These are phyloP conservation scores for Tetrahymena malaccensis DNA, from an alignment of 73 alveolate genomes.

Conservation along the genomic window DNA sequence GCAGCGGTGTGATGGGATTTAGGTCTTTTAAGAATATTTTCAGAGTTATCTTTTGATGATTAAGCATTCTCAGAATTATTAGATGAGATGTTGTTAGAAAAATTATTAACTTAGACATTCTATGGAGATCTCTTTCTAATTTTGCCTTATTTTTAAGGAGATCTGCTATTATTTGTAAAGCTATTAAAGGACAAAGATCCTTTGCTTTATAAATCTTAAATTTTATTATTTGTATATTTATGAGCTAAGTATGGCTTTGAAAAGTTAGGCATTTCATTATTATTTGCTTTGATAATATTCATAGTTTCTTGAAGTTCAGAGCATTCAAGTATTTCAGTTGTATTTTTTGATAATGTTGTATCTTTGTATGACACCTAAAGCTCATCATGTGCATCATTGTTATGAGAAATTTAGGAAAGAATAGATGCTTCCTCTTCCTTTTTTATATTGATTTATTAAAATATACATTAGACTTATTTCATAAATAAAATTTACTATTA, in stretches of 20 bases:
- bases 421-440: background rate
- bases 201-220: background rate
- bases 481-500: background rate
- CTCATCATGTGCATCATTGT: background rate
- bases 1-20: background rate
- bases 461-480: background rate
- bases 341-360: background rate
- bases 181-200: background rate
- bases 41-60: background rate
- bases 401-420: background rate
- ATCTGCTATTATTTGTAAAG: background rate
- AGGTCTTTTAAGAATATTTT: background rate
- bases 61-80: background rate
- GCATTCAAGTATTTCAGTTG: background rate
- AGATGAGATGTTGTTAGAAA: background rate
- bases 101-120: background rate
- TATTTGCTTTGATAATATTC: background rate
- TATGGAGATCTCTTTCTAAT: background rate
- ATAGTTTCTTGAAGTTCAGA: background rate
- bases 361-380: background rate
- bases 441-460: background rate
- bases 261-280: background rate
- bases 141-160: background rate
- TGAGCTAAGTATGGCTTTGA: background rate
- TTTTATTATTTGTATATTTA: background rate